Base-by-base conservation (phyloP, 2,329 filamentous ascomycete species). In the Plenodomus tracheiphilus region DNA sequence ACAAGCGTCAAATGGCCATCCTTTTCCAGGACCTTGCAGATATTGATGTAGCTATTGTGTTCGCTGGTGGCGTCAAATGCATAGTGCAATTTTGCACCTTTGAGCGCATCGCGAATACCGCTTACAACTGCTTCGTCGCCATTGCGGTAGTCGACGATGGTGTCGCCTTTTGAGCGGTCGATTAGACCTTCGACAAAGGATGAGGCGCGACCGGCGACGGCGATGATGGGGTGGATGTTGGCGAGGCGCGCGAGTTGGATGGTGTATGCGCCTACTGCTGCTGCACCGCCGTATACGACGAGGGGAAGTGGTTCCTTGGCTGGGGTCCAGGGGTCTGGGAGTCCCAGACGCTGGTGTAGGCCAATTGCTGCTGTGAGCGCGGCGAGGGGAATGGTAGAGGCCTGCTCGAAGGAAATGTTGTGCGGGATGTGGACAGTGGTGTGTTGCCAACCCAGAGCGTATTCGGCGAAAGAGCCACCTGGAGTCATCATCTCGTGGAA, bases 11-110 rank as follows among this genome's bases (percentile, higher is more conserved):
- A 55, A 8, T 56, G 59, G 0, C 72, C 72, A 0, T 58, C 44
- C 1, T 55, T 49, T 16, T 74, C 73, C 1, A 78, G 51, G 1
- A 73, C 74, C 34, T 72, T 39, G 1, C 55, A 63, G 25, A 77
- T 70, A 42, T 76, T 76, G n/a, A 61, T 51, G 45, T 71, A 71
- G 44, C 50, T 58, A 4, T 76, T 75, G 11, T 83, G 73, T 56
- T 85, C 81, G 1, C 75, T 76, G 0, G 84, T 77, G 0, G 83
- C 80, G 56, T 88, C 85, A 48, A 80, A 80, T 0, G 81, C 83
- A 51, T 84, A 74, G 5, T 74, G 56, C 15, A 83, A 56, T 51
- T 76, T 75, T 11, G 71, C 58, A 2, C 74, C 74, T 3, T 75
- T 67, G 13, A 78, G 70, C 2, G 75, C 76, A 13, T 74, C 69